Percentiles rank a stretch among this genome's conserved stretches.
Evolutionary conservation across 2,329 filamentous ascomycete species (phyloP).

Genomic region (Monosporascus sp.): DNA sequence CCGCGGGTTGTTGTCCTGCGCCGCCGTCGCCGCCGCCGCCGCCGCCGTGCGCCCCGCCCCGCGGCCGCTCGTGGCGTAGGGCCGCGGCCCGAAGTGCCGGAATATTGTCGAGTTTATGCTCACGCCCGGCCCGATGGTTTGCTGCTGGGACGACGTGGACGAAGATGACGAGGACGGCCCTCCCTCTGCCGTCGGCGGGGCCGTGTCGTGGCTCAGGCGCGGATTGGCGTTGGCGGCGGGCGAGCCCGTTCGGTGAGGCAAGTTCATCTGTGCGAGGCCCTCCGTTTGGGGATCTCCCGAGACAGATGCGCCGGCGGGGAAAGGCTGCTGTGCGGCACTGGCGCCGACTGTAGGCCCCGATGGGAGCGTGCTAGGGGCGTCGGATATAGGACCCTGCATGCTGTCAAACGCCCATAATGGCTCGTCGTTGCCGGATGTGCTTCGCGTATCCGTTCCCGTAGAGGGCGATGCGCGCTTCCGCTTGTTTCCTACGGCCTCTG

Average conservation of each 20-base stretch:
- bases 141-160: neutral
- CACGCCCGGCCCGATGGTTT: neutral
- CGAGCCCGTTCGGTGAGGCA: conserved; percentile 9
- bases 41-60: conserved; percentile 1
- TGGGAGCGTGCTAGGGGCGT: conserved; percentile 2
- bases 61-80: conserved; percentile 10
- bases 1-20: neutral
- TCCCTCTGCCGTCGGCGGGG: neutral
- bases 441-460: neutral
- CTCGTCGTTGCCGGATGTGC: conserved; percentile 1
- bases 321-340: neutral
- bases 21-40: neutral
- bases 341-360: neutral
- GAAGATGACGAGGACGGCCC: neutral
- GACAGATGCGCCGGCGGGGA: neutral
- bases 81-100: conserved; percentile 4
- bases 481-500: conserved; percentile 2
- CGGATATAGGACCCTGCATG: neutral
- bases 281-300: too few species aligned
- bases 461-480: conserved; percentile 10
- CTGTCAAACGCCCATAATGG: conserved; percentile 5
- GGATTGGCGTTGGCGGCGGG: conserved; percentile 1
- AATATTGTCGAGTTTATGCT: conserved; percentile 1
- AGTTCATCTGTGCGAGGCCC: neutral
- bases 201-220: neutral